These are phyloP conservation scores for Rubia peregrina DNA, from an alignment of 305 asterid species.

Conservation along the genomic window DNA sequence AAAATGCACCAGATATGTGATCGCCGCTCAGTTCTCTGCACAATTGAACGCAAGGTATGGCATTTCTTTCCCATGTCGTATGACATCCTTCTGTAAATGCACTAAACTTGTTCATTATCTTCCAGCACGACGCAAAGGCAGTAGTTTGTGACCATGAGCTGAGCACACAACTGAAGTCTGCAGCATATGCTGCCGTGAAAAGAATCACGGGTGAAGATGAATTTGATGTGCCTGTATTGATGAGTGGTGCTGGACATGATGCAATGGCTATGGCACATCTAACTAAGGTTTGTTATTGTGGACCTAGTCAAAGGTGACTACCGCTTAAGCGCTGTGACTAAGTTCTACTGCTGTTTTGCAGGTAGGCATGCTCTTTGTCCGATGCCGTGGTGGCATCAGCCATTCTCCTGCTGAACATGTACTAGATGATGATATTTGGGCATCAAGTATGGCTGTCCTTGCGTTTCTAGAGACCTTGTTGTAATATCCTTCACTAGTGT, in stretches of 20 bases:
- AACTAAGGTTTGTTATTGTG: slow-evolving; percentile 44
- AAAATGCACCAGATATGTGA: slow-evolving; percentile 66
- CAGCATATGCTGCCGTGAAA: slow-evolving; percentile 54
- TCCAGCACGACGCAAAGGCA: slow-evolving; percentile 90
- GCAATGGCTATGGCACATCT: slow-evolving; percentile 98
- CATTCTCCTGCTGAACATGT: slow-evolving; percentile 96
- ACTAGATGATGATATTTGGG: slow-evolving; percentile 75
- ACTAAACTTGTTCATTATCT: slow-evolving; percentile 7
- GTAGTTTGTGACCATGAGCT: slow-evolving; percentile 61
- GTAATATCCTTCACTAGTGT: slow-evolving; percentile 23
- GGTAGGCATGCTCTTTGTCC: slow-evolving; percentile 95
- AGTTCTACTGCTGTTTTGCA: slow-evolving; percentile 15
- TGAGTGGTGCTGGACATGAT: slow-evolving; percentile 99
- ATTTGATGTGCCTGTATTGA: slow-evolving; percentile 56
- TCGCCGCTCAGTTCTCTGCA: slow-evolving; percentile 67
- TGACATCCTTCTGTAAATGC: slow-evolving; percentile 13
- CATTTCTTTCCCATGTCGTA: slow-evolving; percentile 11
- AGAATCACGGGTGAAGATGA: slow-evolving; percentile 44
- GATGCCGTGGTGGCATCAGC: slow-evolving; percentile 94
- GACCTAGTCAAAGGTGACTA: neutral
- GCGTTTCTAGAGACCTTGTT: slow-evolving; percentile 59
- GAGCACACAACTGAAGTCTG: slow-evolving; percentile 63
- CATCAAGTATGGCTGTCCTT: slow-evolving; percentile 70
- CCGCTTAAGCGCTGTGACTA: neutral
- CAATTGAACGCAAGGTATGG: slow-evolving; percentile 73